Evolutionary conservation across 140 eudicot genomes (phyloP).

Genomic region (Anethum foeniculum): DNA sequence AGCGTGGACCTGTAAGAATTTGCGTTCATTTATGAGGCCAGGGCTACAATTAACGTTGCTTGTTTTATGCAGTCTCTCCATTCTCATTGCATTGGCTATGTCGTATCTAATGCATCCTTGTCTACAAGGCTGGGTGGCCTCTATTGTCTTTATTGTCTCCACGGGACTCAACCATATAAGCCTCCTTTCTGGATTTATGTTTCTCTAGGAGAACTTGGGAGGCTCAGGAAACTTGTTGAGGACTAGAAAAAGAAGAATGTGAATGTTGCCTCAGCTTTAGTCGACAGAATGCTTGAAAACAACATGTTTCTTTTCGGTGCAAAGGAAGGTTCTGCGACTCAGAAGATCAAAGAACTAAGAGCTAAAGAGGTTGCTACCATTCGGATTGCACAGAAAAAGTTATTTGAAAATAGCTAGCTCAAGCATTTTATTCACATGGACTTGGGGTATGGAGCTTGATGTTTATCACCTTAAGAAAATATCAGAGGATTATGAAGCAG

Average conservation of each 20-base stretch:
- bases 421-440: constrained; percentile 64
- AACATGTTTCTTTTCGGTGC: constrained; percentile 64
- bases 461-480: constrained; percentile 49
- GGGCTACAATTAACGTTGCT: constrained; percentile 44
- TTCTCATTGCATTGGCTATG: constrained; percentile 49
- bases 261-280: constrained; percentile 38
- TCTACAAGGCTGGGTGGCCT: constrained; percentile 65
- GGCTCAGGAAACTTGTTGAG: constrained; percentile 43
- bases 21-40: constrained; percentile 63
- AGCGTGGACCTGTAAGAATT: constrained; percentile 58
- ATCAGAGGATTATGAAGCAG: constrained; percentile 50
- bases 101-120: constrained; percentile 40
- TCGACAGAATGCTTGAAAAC: constrained; percentile 52
- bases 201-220: constrained; percentile 41
- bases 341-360: constrained; percentile 53
- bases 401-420: constrained; percentile 42
- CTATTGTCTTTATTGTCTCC: constrained; percentile 72
- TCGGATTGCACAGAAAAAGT: constrained; percentile 54
- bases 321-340: constrained; percentile 43
- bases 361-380: constrained; percentile 49
- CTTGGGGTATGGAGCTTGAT: constrained; percentile 55
- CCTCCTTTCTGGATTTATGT: constrained; percentile 59
- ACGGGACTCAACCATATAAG: constrained; percentile 76
- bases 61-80: constrained; percentile 46
- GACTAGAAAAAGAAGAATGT: constrained; percentile 47